Evolutionary conservation across 257 asterid species (phyloP), one percentile per base, ranked within the genome.

Genomic region (Cinchona pubescens): DNA sequence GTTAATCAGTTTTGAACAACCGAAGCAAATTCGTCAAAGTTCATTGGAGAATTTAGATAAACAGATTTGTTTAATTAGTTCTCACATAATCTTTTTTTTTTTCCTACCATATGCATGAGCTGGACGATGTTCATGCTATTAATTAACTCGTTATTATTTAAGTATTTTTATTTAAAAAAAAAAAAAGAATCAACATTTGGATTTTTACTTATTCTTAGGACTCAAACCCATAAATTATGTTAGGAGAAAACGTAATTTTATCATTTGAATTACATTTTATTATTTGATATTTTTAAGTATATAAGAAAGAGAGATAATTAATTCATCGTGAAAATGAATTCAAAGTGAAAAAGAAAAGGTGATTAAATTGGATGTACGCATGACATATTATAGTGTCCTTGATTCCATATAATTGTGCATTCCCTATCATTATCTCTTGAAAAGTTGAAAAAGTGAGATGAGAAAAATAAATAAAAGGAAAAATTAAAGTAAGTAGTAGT

Each of bases 1-100:
- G 32, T 21, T 56, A 66, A 73, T 74, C 61, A 66, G 78, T 60
- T 68, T 43, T 42, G 59, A 73, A 48, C 59, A 49, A 56, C 32
- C 69, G 3, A 43, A 78, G 75, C 76, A 78, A 72, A 60, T 69
- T 73, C 79, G 78, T 82, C 82, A 80, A 79, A 69, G 64, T 66
- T 76, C 68, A 79, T 68, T 86, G 68, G 32, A 69, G 75, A 86
- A 72, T 77, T 77, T 62, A 71, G 79, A 46, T 65, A 76, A 64
- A 62, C 55, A 67, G 25, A 55, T 67, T 25, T 27, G 2, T 55
- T 12, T 27, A 5, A 18, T 12, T 27, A 5, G 14, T 51, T 23
- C 2, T 29, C 0, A 5, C 5, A 34, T 7, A 6, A 9, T 35
- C 0, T 51, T 7, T 56, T 11, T 0, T 48, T 1, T 11, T 0